Base-by-base conservation (phyloP, 768 basidiomycete species). In the Auricularia cornea region DNA sequence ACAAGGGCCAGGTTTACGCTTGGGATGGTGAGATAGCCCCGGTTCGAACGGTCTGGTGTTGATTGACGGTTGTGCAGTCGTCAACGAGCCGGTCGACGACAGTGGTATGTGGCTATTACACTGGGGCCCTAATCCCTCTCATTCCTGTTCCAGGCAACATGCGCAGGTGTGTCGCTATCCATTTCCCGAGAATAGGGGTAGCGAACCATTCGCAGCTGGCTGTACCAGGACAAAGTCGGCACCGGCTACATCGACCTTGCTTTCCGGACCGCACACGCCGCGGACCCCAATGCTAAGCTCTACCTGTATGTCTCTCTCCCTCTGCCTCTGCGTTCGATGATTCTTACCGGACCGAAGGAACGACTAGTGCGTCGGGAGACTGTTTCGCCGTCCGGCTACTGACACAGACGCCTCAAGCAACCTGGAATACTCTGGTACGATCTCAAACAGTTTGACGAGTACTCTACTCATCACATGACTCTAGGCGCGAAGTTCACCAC, bases 11-110 rank as follows among this genome's bases (percentile, higher is more conserved):
- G 69, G 74, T 83, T 79, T 85, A 79, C 66, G 74, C 76, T 72
- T 79, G 79, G 79, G 77, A 62, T 51, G 44, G 56, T 31, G 18
- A 26, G 41, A 6, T 16, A 23, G n/a, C 20, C 29, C 3, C n/a
- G n/a, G 5, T 10, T 38, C 28, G 11, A 38, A 29, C 40, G 51
- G 11, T 29, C 26, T 14, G 28, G 28, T 3, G 12, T 41, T 23
- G 8, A 59, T 51, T 52, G 18, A 18, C 4, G 48, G 38, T 31
- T 61, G 82, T 80, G 81, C 82, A 84, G 81, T 83, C 41, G 72
- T 84, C 61, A 85, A 84, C 60, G 83, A 85, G 70, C 78, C 82
- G 11, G 83, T 86, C 74, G 82, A 84, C 66, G 85, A 86, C 33
- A 78, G 86, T 66, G 84, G 65, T 63, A 41, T 35, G 64, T 35